These are phyloP conservation scores for Carex scoparia DNA, from an alignment of 176 grass and related monocot species.

Conservation along the genomic window DNA sequence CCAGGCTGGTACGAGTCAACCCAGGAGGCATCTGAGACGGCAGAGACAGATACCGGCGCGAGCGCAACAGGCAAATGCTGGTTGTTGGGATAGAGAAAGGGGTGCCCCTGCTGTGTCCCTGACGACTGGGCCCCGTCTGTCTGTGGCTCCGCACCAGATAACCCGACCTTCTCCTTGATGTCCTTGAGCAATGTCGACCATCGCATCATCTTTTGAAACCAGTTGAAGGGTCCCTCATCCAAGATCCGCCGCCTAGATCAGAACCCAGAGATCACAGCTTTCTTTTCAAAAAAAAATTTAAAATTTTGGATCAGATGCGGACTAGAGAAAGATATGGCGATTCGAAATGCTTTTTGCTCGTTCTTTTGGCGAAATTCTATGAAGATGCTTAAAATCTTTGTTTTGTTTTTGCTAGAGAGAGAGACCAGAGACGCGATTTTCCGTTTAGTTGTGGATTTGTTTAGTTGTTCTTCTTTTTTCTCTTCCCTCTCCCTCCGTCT, in stretches of 20 bases:
- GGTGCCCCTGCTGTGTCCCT: conserved; percentile 19
- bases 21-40: conserved; percentile 30
- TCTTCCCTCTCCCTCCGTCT: neutral
- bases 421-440: conserved; percentile 28
- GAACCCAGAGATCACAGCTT: conserved; percentile 44
- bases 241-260: conserved; percentile 82
- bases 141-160: conserved; percentile 44
- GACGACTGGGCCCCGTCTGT: conserved; percentile 26
- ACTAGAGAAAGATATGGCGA: neutral
- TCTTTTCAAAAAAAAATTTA: neutral
- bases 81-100: conserved; percentile 20
- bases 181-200: conserved; percentile 99
- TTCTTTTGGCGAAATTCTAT: neutral
- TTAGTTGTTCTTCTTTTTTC: conserved; percentile 14
- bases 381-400: neutral
- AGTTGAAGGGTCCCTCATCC: conserved; percentile 73
- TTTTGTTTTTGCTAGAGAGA: neutral
- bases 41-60: conserved; percentile 30
- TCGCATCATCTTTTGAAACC: conserved; percentile 60
- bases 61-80: conserved; percentile 45
- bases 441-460: conserved; percentile 2
- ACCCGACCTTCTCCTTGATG: conserved; percentile 74
- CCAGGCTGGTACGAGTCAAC: conserved; percentile 34
- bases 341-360: neutral
- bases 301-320: neutral